phyloP scores from a whole-genome alignment of 2,329 filamentous ascomycete species.

The Colletotrichum zoysiae region DNA sequence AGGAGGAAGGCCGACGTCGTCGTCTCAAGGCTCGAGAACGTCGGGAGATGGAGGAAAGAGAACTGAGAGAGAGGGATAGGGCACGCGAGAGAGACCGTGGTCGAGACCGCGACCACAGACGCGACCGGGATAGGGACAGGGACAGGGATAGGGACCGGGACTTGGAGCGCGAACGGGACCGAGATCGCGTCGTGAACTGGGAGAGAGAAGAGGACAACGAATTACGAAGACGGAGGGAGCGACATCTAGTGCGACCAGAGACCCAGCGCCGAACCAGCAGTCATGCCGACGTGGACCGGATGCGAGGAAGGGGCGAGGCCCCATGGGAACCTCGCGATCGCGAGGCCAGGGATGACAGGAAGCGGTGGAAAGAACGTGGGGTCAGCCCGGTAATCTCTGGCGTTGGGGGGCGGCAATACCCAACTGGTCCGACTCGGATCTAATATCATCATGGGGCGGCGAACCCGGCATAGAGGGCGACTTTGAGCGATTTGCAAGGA shows the following conservation, averaged over 20 bases:
- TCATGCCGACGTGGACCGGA: slow-evolving; percentile 62
- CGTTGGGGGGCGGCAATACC: slow-evolving; percentile 42
- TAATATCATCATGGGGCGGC: slow-evolving; percentile 17
- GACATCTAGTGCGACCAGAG: slow-evolving; percentile 55
- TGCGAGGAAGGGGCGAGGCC: slow-evolving; percentile 34
- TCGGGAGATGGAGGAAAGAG: slow-evolving; percentile 45
- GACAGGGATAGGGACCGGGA: slow-evolving; percentile 49
- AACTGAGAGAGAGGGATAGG: slow-evolving; percentile 52
- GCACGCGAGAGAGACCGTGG: slow-evolving; percentile 55
- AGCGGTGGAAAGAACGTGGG: slow-evolving; percentile 41
- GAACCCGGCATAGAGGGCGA: slow-evolving; percentile 12
- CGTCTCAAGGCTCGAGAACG: slow-evolving; percentile 39
- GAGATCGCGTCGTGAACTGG: slow-evolving; percentile 49
- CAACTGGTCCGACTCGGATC: slow-evolving; percentile 38
- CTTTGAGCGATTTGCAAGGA: slow-evolving; percentile 15
- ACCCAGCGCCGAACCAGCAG: slow-evolving; percentile 61
- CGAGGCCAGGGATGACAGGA: slow-evolving; percentile 40
- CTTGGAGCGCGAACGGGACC: slow-evolving; percentile 50
- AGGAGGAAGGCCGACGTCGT: slow-evolving; percentile 49
- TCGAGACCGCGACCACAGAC: slow-evolving; percentile 51
- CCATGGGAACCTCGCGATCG: slow-evolving; percentile 41
- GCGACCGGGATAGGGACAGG: slow-evolving; percentile 41
- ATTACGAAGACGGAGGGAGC: slow-evolving; percentile 48
- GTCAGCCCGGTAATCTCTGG: slow-evolving; percentile 38
- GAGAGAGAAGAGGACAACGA: slow-evolving; percentile 52